phyloP scores from a whole-genome alignment of 106 monocot species.

The Allium fistulosum region DNA sequence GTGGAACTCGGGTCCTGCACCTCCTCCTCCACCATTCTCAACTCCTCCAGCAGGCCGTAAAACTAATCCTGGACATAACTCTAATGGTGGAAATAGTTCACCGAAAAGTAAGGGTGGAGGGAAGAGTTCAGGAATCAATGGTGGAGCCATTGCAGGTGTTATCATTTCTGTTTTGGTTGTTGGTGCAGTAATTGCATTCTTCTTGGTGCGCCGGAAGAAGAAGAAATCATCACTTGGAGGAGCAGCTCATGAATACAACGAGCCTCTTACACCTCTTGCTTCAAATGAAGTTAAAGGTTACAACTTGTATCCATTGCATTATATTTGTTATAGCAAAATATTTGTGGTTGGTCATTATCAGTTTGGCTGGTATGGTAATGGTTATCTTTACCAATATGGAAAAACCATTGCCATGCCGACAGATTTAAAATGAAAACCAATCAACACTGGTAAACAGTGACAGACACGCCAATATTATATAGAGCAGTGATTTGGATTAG shows the following conservation, averaged over 20 bases:
- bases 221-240: slow-evolving; percentile 21
- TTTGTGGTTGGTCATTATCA: no score
- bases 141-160: slow-evolving; percentile 61
- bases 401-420: no score
- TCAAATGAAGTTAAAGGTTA: slow-evolving; percentile 56
- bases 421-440: no score
- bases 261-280: slow-evolving; percentile 26
- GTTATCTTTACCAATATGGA: no score
- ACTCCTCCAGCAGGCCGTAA: slow-evolving; percentile 22
- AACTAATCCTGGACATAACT: slow-evolving; percentile 37
- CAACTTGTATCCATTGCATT: no score
- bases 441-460: no score
- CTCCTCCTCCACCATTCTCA: slow-evolving; percentile 48
- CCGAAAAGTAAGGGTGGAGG: slow-evolving; percentile 20
- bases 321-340: no score
- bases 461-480: no score
- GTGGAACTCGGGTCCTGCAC: slow-evolving; percentile 63
- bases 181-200: slow-evolving; percentile 55
- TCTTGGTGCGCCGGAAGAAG: slow-evolving; percentile 44
- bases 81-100: slow-evolving; percentile 16
- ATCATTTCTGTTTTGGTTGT: slow-evolving; percentile 53
- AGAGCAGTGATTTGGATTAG: no score
- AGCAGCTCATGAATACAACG: slow-evolving; percentile 23
- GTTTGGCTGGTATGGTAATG: no score
- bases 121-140: slow-evolving; percentile 47